Conservation (phyloP, 164 flowering plant genomes). For the Vitis cinerea region DNA sequence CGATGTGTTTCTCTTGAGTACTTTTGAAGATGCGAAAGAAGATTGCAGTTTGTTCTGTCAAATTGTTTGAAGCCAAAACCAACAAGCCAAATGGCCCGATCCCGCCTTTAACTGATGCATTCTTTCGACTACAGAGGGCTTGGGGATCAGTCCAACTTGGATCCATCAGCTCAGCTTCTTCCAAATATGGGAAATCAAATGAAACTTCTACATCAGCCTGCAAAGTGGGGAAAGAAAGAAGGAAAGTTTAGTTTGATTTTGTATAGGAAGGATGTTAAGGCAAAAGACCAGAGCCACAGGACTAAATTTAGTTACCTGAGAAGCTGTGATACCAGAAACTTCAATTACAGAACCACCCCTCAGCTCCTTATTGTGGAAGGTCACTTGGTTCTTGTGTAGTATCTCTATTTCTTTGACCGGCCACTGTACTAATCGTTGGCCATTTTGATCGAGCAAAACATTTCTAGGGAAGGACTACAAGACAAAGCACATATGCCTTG, state of each 20-base stretch:
- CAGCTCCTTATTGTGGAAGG: constrained; percentile 2
- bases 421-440: constrained; percentile 34
- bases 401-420: constrained; percentile 29
- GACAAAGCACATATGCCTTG: not conserved
- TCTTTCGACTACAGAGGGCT: constrained; percentile 23
- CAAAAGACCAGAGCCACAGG: too few species aligned
- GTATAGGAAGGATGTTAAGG: too few species aligned
- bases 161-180: constrained; percentile 22
- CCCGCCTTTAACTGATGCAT: constrained; percentile 21
- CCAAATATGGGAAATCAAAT: constrained; percentile 20
- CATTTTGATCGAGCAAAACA: constrained; percentile 27
- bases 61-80: constrained; percentile 28
- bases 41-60: constrained; percentile 37
- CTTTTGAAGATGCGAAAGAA: constrained; percentile 37
- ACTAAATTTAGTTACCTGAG: constrained; percentile 15
- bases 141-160: constrained; percentile 27
- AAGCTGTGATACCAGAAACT: constrained; percentile 28
- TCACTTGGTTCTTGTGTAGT: constrained; percentile 18
- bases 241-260: too few species aligned
- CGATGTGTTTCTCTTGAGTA: constrained; percentile 11
- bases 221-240: not conserved
- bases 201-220: constrained; percentile 49
- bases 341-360: constrained; percentile 17
- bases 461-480: constrained; percentile 35
- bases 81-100: constrained; percentile 41